These are phyloP conservation scores for Anacardium occidentale DNA, from an alignment of 345 rosid genomes.

Conservation along the genomic window DNA sequence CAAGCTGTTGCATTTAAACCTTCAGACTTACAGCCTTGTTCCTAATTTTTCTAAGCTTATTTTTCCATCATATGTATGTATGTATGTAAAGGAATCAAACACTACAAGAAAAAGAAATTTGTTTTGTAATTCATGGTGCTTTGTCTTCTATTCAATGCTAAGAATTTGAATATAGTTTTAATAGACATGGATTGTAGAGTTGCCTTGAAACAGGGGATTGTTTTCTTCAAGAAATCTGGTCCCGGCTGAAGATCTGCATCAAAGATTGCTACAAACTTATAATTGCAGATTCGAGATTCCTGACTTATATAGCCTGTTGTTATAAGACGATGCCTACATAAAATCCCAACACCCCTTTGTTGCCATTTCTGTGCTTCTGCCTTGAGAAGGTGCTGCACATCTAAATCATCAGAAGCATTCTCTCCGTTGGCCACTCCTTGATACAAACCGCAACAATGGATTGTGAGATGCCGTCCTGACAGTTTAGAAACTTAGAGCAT, in stretches of 20 bases:
- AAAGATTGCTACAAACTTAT: conserved; percentile 81
- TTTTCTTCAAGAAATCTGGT: conserved; percentile 83
- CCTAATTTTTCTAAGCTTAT: no score
- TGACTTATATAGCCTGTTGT: conserved; percentile 89
- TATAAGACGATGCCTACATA: conserved; percentile 83
- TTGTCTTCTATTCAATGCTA: no score
- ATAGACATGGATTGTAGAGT: not conserved
- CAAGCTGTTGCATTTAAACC: no score
- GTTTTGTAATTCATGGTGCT: no score
- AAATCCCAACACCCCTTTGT: conserved; percentile 68
- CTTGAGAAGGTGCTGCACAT: conserved; percentile 71
- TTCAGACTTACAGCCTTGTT: no score
- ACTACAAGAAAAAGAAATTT: no score
- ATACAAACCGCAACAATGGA: conserved; percentile 82
- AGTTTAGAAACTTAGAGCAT: no score
- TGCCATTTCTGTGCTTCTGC: conserved; percentile 93
- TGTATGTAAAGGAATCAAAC: no score
- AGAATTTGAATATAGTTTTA: no score
- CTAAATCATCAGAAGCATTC: conserved; percentile 80
- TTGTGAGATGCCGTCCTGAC: no score
- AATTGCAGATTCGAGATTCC: conserved; percentile 90
- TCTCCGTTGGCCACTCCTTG: conserved; percentile 88
- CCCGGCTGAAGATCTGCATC: conserved; percentile 93
- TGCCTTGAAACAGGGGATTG: conserved; percentile 80
- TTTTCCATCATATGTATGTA: no score